A percentile compares a stretch with the other conserved stretches of the same genome.
Evolutionary conservation across 2,329 filamentous ascomycete species (phyloP).

Genomic region (Gyromitra esculenta): DNA sequence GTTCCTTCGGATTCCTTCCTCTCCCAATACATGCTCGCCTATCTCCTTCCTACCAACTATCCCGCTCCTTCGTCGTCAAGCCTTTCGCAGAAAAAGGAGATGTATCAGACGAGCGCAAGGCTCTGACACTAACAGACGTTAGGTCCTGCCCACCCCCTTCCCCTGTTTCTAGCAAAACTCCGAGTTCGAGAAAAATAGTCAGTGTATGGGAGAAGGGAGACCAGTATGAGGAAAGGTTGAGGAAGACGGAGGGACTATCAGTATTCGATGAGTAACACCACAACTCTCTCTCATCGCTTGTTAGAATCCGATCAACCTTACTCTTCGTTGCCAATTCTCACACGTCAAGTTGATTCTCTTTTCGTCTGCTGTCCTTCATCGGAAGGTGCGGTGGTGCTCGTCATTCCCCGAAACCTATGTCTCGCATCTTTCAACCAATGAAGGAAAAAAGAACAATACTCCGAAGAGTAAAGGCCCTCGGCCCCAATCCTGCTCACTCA

Average conservation of each 20-base stretch:
- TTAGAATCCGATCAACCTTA: slow-evolving; percentile 38
- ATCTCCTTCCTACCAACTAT: slow-evolving; percentile 5
- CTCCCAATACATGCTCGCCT: slow-evolving; percentile 33
- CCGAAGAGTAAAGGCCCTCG: slow-evolving; percentile 23
- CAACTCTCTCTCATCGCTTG: slow-evolving; percentile 48
- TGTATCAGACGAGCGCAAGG: slow-evolving; percentile 53
- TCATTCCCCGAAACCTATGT: slow-evolving; percentile 40
- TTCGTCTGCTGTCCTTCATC: slow-evolving; percentile 22
- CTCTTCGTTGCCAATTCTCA: slow-evolving; percentile 35
- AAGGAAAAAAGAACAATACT: slow-evolving; percentile 35
- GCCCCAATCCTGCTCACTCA: slow-evolving; percentile 19
- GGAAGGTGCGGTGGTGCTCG: slow-evolving; percentile 21
- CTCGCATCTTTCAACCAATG: slow-evolving; percentile 25
- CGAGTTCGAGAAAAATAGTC: slow-evolving; percentile 13
- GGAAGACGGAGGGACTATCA: slow-evolving; percentile 38
- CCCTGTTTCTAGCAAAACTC: slow-evolving; percentile 23
- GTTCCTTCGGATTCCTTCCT: slow-evolving; percentile 35
- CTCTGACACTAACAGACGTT: slow-evolving; percentile 52
- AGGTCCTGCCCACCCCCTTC: slow-evolving; percentile 40
- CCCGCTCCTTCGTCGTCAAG: slow-evolving; percentile 7
- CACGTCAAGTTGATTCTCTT: slow-evolving; percentile 38
- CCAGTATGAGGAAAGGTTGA: slow-evolving; percentile 36
- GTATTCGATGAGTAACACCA: slow-evolving; percentile 47
- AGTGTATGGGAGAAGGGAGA: slow-evolving; percentile 2
- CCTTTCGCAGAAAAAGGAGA: slow-evolving; percentile 10